These are phyloP conservation scores for Pythium plurisporium DNA, from an alignment of 352 stramenopile species.

Conservation along the genomic window DNA sequence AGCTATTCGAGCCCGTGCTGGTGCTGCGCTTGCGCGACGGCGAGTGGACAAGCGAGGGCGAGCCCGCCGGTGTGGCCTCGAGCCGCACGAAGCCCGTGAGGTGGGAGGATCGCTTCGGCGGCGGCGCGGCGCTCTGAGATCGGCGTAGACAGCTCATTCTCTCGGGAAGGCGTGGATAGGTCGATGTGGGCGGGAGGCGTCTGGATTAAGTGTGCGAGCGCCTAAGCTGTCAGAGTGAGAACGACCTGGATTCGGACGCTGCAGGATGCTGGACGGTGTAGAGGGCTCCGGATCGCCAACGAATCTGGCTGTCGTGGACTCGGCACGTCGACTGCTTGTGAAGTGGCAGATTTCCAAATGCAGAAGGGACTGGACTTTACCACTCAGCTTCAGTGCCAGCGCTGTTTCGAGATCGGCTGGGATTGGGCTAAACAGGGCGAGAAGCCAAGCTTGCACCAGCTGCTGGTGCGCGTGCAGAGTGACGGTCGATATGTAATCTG, in stretches of 20 bases:
- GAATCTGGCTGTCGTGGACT: constrained; percentile 8
- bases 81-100: constrained; percentile 28
- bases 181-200: not conserved
- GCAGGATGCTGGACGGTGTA: not conserved
- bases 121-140: constrained; percentile 19
- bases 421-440: not conserved
- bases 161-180: not conserved
- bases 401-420: not conserved
- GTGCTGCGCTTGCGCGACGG: constrained; percentile 21
- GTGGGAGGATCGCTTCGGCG: constrained; percentile 17
- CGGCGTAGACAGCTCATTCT: constrained; percentile 25
- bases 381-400: too few species aligned
- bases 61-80: constrained; percentile 1
- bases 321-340: constrained; percentile 11
- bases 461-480: not conserved
- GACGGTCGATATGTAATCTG: constrained; percentile 3
- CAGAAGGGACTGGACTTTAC: too few species aligned
- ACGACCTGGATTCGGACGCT: constrained; percentile 6
- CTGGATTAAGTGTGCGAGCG: constrained; percentile 5
- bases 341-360: constrained; percentile 18
- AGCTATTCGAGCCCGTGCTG: constrained; percentile 19
- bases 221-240: too few species aligned
- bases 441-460: constrained; percentile 10
- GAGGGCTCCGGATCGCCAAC: constrained; percentile 2
- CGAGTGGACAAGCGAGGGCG: constrained; percentile 2